Percentiles rank a stretch among this genome's conserved stretches.
Evolutionary conservation across 805 yeast genomes (phyloP).

Genomic region (Myxozyma monticola): DNA sequence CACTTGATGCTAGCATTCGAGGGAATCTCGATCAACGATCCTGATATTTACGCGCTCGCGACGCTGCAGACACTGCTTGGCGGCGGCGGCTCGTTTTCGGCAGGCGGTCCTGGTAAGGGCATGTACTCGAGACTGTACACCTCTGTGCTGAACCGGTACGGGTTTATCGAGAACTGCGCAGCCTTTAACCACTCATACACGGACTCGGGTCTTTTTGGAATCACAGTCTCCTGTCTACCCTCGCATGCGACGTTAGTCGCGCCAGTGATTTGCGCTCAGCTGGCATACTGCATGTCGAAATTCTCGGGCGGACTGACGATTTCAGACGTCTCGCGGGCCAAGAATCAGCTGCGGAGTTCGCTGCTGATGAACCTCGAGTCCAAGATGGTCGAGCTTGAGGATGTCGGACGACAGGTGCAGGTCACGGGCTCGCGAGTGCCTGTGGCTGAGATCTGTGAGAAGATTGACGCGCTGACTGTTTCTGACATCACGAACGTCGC

Average conservation of each 20-base stretch:
- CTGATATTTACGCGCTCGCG: conserved; percentile 88
- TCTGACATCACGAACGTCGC: conserved; percentile 75
- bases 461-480: conserved; percentile 67
- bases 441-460: conserved; percentile 75
- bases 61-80: conserved; percentile 87
- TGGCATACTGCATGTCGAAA: conserved; percentile 40
- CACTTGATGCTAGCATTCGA: conserved; percentile 87
- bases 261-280: conserved; percentile 70
- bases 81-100: conserved; percentile 96
- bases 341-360: conserved; percentile 85
- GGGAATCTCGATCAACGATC: conserved; percentile 77
- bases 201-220: conserved; percentile 89
- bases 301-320: conserved; percentile 52
- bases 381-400: conserved; percentile 91
- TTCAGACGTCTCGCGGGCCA: conserved; percentile 81
- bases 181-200: conserved; percentile 87
- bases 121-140: conserved; percentile 95
- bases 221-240: conserved; percentile 80
- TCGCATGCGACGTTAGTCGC: conserved; percentile 82
- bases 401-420: conserved; percentile 91
- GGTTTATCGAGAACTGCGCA: conserved; percentile 83
- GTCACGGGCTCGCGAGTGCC: conserved; percentile 66
- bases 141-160: conserved; percentile 84
- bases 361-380: conserved; percentile 91
- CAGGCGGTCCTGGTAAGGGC: conserved; percentile 99